Evolutionary conservation across 176 grass and related monocot genomes (phyloP), one percentile per base, ranked within the genome.

Genomic region (Aechmea fasciata): DNA sequence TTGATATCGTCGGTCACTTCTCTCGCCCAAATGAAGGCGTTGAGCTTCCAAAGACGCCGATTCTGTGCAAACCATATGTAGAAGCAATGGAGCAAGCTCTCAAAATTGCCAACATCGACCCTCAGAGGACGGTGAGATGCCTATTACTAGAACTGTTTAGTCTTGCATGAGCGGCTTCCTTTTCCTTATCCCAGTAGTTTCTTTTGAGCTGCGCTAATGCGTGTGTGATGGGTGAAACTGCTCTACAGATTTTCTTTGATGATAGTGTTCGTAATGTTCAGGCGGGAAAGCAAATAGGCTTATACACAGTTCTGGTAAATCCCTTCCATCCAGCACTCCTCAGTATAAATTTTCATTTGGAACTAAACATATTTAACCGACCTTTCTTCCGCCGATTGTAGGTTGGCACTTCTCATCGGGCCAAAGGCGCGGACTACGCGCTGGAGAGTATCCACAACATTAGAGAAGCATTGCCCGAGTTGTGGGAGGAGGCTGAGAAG

Each of bases 361-460:
- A 61, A 18, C 55, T 20, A 13, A 61, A 61, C 55, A 61, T 61
- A 10, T 10, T 61, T 10, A 22, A 11, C 1, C 3, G 3, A n/a
- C 33, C 2, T 3, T 33, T 17, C 17, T 6, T 28, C 10, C 55
- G 10, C 24, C n/a, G 29, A 2, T 47, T 48, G 24, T 47, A 90
- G 87, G 77, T 93, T 18, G 95, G 95, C 29, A 88, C 83, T 22
- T 82, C 90, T 64, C 74, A 93, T 22, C 82, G 87, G 8, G 84
- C 74, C 48, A 93, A 90, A 51, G 90, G 87, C 14, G 82, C 90
- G 12, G 95, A 99, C 57, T 85, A 94, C 78, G 89, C 87, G 9
- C 79, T 99, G 61, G 95, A 99, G 80, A 99, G 87, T 81, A 85
- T 99, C 75, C 95, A 94, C 77, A 88, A 88, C 80, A 88, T 99